Conservation (phyloP, 306 rosid genomes). For the Quercus cerris region DNA sequence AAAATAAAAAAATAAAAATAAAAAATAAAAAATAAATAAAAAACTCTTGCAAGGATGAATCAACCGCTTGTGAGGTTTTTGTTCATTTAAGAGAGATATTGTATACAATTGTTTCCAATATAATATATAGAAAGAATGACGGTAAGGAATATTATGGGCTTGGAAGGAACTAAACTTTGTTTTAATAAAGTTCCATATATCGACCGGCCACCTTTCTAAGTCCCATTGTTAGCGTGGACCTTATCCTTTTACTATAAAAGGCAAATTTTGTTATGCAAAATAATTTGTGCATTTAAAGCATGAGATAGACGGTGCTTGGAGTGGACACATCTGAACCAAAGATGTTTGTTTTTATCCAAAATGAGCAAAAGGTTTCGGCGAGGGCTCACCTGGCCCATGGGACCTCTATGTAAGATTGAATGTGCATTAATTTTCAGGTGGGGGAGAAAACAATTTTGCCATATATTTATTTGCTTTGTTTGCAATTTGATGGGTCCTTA, state of each 20-base stretch:
- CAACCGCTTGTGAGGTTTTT: too few species aligned
- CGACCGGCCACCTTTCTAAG: slow-evolving; percentile 6
- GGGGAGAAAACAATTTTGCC: slow-evolving; percentile 6
- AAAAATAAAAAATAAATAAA: too few species aligned
- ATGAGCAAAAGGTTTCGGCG: not conserved
- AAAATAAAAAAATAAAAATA: too few species aligned
- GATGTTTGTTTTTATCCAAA: not conserved
- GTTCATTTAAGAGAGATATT: too few species aligned
- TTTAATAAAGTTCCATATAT: too few species aligned
- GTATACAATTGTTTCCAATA: too few species aligned
- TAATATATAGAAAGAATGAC: too few species aligned
- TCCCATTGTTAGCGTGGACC: slow-evolving; percentile 20
- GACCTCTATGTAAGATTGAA: not conserved
- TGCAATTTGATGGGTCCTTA: slow-evolving; percentile 14
- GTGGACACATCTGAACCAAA: not conserved
- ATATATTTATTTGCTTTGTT: slow-evolving; percentile 3
- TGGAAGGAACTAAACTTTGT: too few species aligned
- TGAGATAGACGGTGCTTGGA: not conserved
- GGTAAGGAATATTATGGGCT: too few species aligned
- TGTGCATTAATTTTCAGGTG: not conserved
- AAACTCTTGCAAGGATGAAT: too few species aligned
- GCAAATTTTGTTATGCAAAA: slow-evolving; percentile 22
- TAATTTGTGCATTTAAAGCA: not conserved
- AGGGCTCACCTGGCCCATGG: not conserved
- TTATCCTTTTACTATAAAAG: slow-evolving; percentile 29